Base-by-base conservation (phyloP, 1,284 basidiomycete genomes). In the Puccinia hordei region DNA sequence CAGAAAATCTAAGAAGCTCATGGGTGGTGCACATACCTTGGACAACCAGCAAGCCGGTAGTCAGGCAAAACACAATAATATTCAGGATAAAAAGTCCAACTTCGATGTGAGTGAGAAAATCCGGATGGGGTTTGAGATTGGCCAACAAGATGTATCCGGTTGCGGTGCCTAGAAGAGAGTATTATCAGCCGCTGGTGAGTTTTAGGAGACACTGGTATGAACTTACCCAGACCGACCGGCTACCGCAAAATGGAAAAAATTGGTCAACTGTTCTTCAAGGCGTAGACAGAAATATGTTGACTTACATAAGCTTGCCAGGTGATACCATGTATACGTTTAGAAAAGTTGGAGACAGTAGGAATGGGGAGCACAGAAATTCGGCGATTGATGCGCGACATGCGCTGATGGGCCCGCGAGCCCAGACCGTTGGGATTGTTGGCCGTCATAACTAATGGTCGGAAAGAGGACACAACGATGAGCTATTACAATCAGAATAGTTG, bases 261-360 rank as follows among this genome's bases (percentile, higher is more conserved):
- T 41, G 55, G n/a, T 44, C 8, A 61, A 10, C n/a, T 74, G 6
- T 57, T 46, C n/a, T 35, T 12, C 51, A 30, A 30, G 33, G 19
- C 4, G 41, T 22, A 57, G 5, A 41, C 19, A 38, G 33, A 22
- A 41, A 15, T 12, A 33, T 59, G 13, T 33, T 27, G 4, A 46
- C 73, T 57, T 49, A 74, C 73, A 49, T 76, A 76, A 6, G 73
- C 73, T 61, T 76, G 73, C 73, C 73, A 76, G 38, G 57, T 61
- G 15, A 76, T 76, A 41, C 73, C 73, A 66, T 76, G 73, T 35
- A 76, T 76, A 51, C 57, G 38, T 65, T 76, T 76, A n/a, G 73
- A 76, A 46, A 76, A 49, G 61, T 49, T 69, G 19, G 66, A 69
- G n/a, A 69, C 66, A 24, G 66, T 49, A 24, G 66, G 66, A 46